Base-by-base conservation (phyloP, 148 eudicot species). In the Fagopyrum esculentum region DNA sequence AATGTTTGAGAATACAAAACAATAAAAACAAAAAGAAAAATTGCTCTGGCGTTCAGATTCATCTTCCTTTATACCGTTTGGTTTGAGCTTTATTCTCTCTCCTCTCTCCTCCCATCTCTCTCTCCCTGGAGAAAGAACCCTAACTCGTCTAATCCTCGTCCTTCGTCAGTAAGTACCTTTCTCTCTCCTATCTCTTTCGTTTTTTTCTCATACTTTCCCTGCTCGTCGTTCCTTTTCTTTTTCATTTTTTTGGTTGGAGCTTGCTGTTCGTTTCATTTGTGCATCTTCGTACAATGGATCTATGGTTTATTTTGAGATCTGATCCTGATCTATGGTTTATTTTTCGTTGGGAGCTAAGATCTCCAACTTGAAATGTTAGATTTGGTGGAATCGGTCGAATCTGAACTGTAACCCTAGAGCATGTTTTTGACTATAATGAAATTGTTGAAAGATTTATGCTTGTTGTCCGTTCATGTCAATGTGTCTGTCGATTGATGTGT, bases 151-250 rank as follows among this genome's bases (percentile, higher is more conserved):
- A 70, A 74, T 76, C 79, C 68, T 77, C 77, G 81, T 81, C 77
- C 80, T 77, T 81, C 81, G 68, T 78, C 84, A 82, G 84, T 82
- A 75, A 82, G 84, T 82, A 29, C 77, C 78, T 75, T 61, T 74
- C 75, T 77, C 70, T 77, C 80, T 78, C 61, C 75, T 49, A 45
- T 50, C 61, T 73, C 57, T 73, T 29, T 13, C 75, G 47, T 40
- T 47, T 59, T 35, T 47, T 59, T 73, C 75, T 73, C 75, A 51
- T 49, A n/a, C 60, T 69, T 48, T 19, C 54, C 43, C 66, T 69
- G 59, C 76, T 5, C 26, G 49, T 35, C 30, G 40, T 59, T 64
- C 61, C 52, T 59, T 68, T n/a, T 46, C 61, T 35, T 9, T 50
- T 73, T 64, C 22, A 51, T 45, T 55, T 8, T 19, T 15, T 6